phyloP scores from a whole-genome alignment of 2,329 filamentous ascomycete genomes.

The Amylocarpus encephaloides region DNA sequence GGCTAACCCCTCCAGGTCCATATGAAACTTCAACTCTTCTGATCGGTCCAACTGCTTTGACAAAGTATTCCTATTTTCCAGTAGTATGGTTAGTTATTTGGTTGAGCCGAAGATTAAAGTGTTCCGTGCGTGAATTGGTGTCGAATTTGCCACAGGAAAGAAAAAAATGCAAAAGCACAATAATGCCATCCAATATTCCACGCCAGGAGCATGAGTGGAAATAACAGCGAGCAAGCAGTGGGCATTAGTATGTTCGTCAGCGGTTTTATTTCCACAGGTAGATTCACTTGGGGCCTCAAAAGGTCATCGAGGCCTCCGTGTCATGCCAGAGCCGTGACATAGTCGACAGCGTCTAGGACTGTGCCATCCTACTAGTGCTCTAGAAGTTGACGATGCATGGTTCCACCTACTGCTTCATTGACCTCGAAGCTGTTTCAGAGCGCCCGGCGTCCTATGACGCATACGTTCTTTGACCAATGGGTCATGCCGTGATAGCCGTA shows the following conservation, averaged over 20 bases:
- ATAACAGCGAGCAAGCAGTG: constrained; percentile 56
- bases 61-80: constrained; percentile 87
- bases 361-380: too few species aligned
- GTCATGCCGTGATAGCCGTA: too few species aligned
- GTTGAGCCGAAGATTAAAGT: constrained; percentile 35
- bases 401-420: too few species aligned
- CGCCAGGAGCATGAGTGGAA: constrained; percentile 29
- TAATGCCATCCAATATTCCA: constrained; percentile 19
- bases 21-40: constrained; percentile 90
- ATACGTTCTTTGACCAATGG: too few species aligned
- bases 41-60: constrained; percentile 78
- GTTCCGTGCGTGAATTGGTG: constrained; percentile 24
- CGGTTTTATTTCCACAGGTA: constrained; percentile 5
- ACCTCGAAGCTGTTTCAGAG: too few species aligned
- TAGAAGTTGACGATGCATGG: too few species aligned
- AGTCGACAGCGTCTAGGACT: neutral
- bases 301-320: too few species aligned
- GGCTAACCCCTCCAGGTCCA: constrained; percentile 84
- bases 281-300: neutral
- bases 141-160: constrained; percentile 26
- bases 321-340: neutral
- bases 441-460: too few species aligned
- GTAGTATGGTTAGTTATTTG: constrained; percentile 60
- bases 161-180: constrained; percentile 14
- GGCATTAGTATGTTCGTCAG: constrained; percentile 38